Conservation (phyloP, 2,329 filamentous ascomycete species). For the Cylindrodendrum hubeiense region DNA sequence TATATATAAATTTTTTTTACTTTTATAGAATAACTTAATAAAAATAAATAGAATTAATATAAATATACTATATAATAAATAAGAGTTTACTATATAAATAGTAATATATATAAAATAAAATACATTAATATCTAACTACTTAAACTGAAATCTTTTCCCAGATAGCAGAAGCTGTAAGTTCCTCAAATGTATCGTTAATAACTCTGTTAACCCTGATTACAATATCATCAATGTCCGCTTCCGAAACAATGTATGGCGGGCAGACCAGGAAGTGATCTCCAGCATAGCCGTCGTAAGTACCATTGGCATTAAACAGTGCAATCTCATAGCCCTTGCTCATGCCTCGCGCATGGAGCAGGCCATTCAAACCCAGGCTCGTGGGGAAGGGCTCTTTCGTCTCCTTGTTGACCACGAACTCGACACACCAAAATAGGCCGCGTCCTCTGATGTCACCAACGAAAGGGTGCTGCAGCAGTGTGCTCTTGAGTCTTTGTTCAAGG, state of each 20-base stretch:
- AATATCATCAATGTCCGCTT: slow-evolving; percentile 36
- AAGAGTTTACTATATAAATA: too few species aligned
- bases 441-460: slow-evolving; percentile 40
- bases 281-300: slow-evolving; percentile 37
- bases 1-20: too few species aligned
- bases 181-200: slow-evolving; percentile 33
- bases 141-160: slow-evolving; percentile 41
- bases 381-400: slow-evolving; percentile 36
- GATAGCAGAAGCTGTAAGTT: slow-evolving; percentile 21
- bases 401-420: slow-evolving; percentile 41
- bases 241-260: slow-evolving; percentile 33
- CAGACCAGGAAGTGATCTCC: slow-evolving; percentile 40
- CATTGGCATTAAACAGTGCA: slow-evolving; percentile 37
- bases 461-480: slow-evolving; percentile 11
- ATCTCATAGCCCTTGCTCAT: slow-evolving; percentile 38
- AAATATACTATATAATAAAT: too few species aligned
- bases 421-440: slow-evolving; percentile 33
- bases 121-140: too few species aligned
- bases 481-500: slow-evolving; percentile 32
- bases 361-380: slow-evolving; percentile 23
- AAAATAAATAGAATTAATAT: too few species aligned
- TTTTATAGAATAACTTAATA: too few species aligned
- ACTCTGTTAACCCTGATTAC: slow-evolving; percentile 32
- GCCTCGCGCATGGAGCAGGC: slow-evolving; percentile 30
- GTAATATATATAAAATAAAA: too few species aligned